phyloP scores from a whole-genome alignment of 192 early-diverging fungal genomes.

The Kappamyces sp. region DNA sequence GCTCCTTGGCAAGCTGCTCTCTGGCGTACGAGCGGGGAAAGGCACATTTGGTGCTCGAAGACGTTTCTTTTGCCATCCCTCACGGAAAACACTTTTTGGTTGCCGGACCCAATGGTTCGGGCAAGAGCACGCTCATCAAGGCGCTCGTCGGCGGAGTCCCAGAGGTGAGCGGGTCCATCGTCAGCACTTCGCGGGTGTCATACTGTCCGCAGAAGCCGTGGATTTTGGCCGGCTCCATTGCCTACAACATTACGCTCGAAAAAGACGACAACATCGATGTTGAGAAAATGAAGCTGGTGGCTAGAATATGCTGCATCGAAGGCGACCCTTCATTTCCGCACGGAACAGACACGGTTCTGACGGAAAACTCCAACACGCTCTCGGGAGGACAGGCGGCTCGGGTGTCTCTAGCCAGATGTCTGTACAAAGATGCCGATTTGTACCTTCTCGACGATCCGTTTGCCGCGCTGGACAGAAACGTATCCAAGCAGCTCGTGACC shows the following conservation, averaged over 20 bases:
- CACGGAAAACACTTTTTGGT: neutral
- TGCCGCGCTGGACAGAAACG: conserved; percentile 16
- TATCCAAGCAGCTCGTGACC: neutral
- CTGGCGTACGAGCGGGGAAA: too few relatives aligned
- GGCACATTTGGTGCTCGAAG: neutral
- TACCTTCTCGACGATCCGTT: conserved; percentile 18
- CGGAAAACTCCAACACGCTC: conserved; percentile 34
- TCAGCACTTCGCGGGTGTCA: neutral
- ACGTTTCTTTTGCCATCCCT: neutral
- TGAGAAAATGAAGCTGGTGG: too few relatives aligned
- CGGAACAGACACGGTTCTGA: conserved; percentile 27
- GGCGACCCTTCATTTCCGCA: conserved; percentile 25
- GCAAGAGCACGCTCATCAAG: neutral
- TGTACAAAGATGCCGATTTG: conserved; percentile 25
- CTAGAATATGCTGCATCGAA: too few relatives aligned
- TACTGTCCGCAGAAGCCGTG: conserved; percentile 1
- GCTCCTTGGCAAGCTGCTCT: too few relatives aligned
- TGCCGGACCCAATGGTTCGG: neutral
- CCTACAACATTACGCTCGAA: neutral
- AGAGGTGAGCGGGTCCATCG: neutral
- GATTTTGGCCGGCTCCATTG: neutral
- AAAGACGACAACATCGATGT: too few relatives aligned
- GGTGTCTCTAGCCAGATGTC: conserved; percentile 25
- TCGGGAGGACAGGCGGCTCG: conserved; percentile 33
- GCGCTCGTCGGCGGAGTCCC: neutral